Percentiles rank a stretch among this genome's conserved stretches.
phyloP scores from a whole-genome alignment of 2,329 filamentous ascomycete species.

The Fusarium torreyae region DNA sequence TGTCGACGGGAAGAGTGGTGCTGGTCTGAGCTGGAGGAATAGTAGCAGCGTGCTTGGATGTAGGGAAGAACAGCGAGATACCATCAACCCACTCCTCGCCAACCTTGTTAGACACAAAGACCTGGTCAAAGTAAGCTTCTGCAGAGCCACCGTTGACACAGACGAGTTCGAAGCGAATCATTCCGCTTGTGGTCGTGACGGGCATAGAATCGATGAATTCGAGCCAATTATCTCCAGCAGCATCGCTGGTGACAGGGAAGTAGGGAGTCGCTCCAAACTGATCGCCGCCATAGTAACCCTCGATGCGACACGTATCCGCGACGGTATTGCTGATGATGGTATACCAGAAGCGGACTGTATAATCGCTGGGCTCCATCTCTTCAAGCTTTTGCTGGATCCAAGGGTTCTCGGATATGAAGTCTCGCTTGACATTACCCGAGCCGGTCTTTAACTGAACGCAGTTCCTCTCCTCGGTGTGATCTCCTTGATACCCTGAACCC shows the following conservation, averaged over 20 bases:
- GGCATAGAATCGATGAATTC: constrained; percentile 33
- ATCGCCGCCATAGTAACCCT: constrained; percentile 37
- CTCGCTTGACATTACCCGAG: constrained; percentile 8
- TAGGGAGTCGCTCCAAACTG: constrained; percentile 37
- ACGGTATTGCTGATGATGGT: constrained; percentile 30
- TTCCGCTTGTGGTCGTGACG: constrained; percentile 34
- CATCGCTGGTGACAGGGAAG: constrained; percentile 30
- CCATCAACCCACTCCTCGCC: constrained; percentile 35
- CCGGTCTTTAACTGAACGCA: constrained; percentile 34
- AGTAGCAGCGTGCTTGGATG: constrained; percentile 21
- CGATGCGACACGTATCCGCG: constrained; percentile 37
- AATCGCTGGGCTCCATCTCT: constrained; percentile 33
- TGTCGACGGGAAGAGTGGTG: constrained; percentile 12
- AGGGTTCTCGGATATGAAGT: constrained; percentile 14
- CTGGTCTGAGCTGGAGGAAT: constrained; percentile 16
- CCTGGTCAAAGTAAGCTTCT: constrained; percentile 43
- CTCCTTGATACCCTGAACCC: constrained; percentile 33
- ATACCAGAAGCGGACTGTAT: constrained; percentile 46
- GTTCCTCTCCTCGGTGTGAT: constrained; percentile 33
- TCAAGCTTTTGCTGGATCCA: constrained; percentile 41
- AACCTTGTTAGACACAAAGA: constrained; percentile 45
- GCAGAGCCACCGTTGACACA: constrained; percentile 40
- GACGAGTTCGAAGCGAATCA: constrained; percentile 39
- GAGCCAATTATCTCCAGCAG: constrained; percentile 13
- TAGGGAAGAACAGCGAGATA: constrained; percentile 40